phyloP scores from a whole-genome alignment of 345 rosid species.

The Hypericum androsaemum region DNA sequence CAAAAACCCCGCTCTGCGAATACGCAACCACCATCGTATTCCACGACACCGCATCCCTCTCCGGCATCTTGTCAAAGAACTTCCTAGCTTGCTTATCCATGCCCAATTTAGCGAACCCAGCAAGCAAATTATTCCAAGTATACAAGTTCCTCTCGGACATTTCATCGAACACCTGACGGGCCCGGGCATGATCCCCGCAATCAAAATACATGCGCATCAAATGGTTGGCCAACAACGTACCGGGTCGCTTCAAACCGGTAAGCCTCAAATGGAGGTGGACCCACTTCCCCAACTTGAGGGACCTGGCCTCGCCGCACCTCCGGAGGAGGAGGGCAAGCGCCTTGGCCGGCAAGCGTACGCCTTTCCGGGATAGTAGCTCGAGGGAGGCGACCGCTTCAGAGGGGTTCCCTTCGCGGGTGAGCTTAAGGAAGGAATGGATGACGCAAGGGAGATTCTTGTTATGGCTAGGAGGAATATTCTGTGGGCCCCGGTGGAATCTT shows the following conservation, averaged over 20 bases:
- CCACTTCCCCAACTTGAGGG: conserved; percentile 52
- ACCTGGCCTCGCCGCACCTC: conserved; percentile 35
- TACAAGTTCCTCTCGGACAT: conserved; percentile 51
- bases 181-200: conserved; percentile 37
- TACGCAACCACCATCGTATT: conserved; percentile 69
- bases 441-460: conserved; percentile 25
- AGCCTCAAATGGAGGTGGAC: conserved; percentile 72
- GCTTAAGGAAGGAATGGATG: conserved; percentile 25
- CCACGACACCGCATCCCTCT: conserved; percentile 66
- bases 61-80: conserved; percentile 66
- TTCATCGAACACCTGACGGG: conserved; percentile 54
- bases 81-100: conserved; percentile 42
- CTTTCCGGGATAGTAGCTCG: conserved; percentile 32
- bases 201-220: conserved; percentile 40
- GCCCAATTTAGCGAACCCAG: conserved; percentile 61
- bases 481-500: conserved; percentile 13
- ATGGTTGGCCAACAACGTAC: conserved; percentile 40
- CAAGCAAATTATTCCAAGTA: conserved; percentile 61
- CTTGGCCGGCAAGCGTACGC: conserved; percentile 45
- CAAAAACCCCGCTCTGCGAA: conserved; percentile 32
- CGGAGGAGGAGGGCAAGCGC: conserved; percentile 36
- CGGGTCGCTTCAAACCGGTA: conserved; percentile 43
- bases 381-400: conserved; percentile 45
- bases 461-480: background rate
- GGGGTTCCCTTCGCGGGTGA: conserved; percentile 32